These are phyloP conservation scores for Tricholomella constricta DNA, from an alignment of 768 basidiomycete genomes.

Conservation along the genomic window DNA sequence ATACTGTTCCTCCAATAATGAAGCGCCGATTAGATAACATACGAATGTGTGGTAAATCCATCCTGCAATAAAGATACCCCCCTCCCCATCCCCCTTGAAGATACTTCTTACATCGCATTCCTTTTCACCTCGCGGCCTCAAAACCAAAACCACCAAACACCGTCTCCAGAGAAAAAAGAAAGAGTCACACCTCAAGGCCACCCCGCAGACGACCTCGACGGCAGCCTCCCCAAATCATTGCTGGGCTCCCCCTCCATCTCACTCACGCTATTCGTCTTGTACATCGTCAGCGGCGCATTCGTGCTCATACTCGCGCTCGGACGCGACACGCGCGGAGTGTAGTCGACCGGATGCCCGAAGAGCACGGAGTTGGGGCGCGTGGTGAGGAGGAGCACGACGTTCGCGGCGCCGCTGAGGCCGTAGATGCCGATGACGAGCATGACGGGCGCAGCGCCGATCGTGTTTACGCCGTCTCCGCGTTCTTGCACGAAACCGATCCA, in stretches of 20 bases:
- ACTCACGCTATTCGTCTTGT: neutral
- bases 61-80: too few relatives aligned
- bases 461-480: conserved; percentile 3
- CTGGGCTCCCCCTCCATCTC: neutral
- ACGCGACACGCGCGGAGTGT: neutral
- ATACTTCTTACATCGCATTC: too few relatives aligned
- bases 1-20: too few relatives aligned
- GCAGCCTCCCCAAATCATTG: conserved; percentile 9
- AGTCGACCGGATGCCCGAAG: neutral
- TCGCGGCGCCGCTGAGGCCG: conserved; percentile 1
- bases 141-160: too few relatives aligned
- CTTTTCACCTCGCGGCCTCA: too few relatives aligned
- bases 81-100: too few relatives aligned
- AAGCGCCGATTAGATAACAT: too few relatives aligned
- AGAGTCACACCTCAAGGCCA: too few relatives aligned
- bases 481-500: conserved; percentile 13
- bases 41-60: too few relatives aligned
- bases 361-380: conserved; percentile 11
- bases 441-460: conserved; percentile 5
- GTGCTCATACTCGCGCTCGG: neutral
- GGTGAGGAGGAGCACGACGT: conserved; percentile 11
- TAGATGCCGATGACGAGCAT: conserved; percentile 7
- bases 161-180: neutral
- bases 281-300: neutral
- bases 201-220: conserved; percentile 7